A percentile compares a stretch with the other conserved stretches of the same genome.
Conservation (phyloP, 805 yeast genomes). For the Cyberlindnera maritima region DNA sequence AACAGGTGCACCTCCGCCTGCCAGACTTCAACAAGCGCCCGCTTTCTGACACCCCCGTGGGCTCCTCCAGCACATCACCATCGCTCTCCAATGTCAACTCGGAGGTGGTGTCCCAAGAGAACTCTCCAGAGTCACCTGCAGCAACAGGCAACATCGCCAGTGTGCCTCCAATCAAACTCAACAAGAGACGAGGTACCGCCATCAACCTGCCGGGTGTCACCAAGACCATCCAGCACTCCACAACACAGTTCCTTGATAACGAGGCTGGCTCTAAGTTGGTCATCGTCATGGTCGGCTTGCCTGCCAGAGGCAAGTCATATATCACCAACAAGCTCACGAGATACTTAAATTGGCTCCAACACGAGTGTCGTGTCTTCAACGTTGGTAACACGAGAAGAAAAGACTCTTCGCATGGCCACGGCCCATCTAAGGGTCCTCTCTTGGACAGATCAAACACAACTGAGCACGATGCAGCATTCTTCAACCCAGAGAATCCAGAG, state of each 20-base stretch:
- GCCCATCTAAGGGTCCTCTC: slow-evolving; percentile 68
- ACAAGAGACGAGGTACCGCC: slow-evolving; percentile 67
- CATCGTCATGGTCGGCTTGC: slow-evolving; percentile 94
- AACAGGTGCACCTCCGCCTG: slow-evolving; percentile 2
- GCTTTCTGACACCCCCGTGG: slow-evolving; percentile 69
- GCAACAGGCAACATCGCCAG: neutral
- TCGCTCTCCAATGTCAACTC: slow-evolving; percentile 28
- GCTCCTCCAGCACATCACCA: slow-evolving; percentile 57
- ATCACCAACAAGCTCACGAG: slow-evolving; percentile 88
- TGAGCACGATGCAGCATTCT: slow-evolving; percentile 78
- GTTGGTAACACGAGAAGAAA: slow-evolving; percentile 93
- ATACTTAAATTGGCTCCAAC: slow-evolving; percentile 91
- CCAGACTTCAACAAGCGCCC: slow-evolving; percentile 70
- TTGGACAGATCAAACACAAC: slow-evolving; percentile 37
- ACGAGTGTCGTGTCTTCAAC: slow-evolving; percentile 85
- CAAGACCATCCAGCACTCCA: slow-evolving; percentile 54
- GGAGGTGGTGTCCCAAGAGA: slow-evolving; percentile 29
- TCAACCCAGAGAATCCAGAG: slow-evolving; percentile 71
- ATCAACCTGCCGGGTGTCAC: slow-evolving; percentile 93
- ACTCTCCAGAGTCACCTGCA: slow-evolving; percentile 28
- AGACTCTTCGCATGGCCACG: slow-evolving; percentile 50
- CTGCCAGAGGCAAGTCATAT: slow-evolving; percentile 94
- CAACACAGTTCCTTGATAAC: slow-evolving; percentile 27
- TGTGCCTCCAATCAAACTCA: slow-evolving; percentile 28
- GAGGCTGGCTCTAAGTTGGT: slow-evolving; percentile 85